These are phyloP conservation scores for Pontederia crassipes DNA, from an alignment of 176 grass and related monocot species.

Conservation along the genomic window DNA sequence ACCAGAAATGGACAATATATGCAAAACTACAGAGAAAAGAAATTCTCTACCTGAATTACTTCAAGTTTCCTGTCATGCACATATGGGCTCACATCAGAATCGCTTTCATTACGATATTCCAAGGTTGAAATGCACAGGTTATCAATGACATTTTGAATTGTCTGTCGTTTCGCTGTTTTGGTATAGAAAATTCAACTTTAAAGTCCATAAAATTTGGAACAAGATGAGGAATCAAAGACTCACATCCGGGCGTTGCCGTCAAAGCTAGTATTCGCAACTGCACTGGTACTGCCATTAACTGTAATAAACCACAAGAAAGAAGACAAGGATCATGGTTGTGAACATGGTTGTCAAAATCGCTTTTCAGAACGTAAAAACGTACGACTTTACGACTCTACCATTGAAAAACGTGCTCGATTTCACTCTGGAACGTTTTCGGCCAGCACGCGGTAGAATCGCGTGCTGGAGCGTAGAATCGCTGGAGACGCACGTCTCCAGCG, in stretches of 20 bases:
- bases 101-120: constrained; percentile 65
- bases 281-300: constrained; percentile 65
- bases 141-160: constrained; percentile 72
- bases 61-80: constrained; percentile 53
- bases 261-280: constrained; percentile 84
- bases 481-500: too few species aligned
- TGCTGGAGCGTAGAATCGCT: too few species aligned
- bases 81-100: constrained; percentile 56
- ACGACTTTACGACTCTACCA: too few species aligned
- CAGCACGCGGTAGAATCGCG: too few species aligned
- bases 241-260: constrained; percentile 97
- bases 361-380: too few species aligned
- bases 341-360: too few species aligned
- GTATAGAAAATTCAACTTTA: constrained; percentile 15
- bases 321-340: neutral
- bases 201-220: constrained; percentile 8
- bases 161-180: constrained; percentile 48
- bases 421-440: too few species aligned
- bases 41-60: constrained; percentile 41
- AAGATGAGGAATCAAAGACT: constrained; percentile 14
- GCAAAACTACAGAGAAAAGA: neutral
- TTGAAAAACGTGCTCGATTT: too few species aligned
- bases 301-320: neutral
- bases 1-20: neutral
- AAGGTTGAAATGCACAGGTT: constrained; percentile 74